These are phyloP conservation scores for Talaromyces sp. DNA, from an alignment of 2,329 filamentous ascomycete genomes.

Conservation along the genomic window DNA sequence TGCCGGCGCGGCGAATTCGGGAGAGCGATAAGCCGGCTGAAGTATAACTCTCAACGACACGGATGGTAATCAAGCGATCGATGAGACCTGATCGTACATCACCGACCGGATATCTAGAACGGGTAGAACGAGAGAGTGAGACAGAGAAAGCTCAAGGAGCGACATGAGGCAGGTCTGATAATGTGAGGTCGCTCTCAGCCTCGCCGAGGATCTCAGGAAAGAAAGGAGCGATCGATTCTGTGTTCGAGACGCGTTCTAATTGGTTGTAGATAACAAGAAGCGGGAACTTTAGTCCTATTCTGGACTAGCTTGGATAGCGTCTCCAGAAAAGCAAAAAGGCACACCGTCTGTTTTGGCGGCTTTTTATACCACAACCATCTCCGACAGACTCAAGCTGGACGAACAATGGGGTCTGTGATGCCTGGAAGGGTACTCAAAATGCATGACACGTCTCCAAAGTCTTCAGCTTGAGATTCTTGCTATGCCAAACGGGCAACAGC, in stretches of 20 bases:
- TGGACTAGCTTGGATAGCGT: neutral
- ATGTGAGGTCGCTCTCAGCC: neutral
- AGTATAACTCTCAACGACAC: neutral
- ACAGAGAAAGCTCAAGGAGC: neutral
- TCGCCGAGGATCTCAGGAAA: neutral
- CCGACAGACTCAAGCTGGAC: neutral
- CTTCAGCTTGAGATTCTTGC: neutral
- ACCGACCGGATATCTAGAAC: neutral
- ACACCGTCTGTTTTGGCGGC: neutral
- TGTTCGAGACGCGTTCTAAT: neutral
- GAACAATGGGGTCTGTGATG: neutral
- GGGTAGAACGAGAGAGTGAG: neutral
- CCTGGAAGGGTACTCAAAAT: neutral
- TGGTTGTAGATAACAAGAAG: conserved; percentile 16
- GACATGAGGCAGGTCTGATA: neutral
- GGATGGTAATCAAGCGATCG: neutral
- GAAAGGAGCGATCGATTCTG: neutral
- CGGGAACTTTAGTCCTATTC: neutral
- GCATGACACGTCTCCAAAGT: neutral
- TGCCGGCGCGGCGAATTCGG: neutral
- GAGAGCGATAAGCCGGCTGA: neutral
- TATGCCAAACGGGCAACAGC: neutral
- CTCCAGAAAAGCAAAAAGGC: conserved; percentile 1
- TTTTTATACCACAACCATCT: neutral
- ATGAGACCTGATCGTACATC: neutral